Evolutionary conservation across 75 land plant genomes (phyloP).

Genomic region (Larix kaempferi): DNA sequence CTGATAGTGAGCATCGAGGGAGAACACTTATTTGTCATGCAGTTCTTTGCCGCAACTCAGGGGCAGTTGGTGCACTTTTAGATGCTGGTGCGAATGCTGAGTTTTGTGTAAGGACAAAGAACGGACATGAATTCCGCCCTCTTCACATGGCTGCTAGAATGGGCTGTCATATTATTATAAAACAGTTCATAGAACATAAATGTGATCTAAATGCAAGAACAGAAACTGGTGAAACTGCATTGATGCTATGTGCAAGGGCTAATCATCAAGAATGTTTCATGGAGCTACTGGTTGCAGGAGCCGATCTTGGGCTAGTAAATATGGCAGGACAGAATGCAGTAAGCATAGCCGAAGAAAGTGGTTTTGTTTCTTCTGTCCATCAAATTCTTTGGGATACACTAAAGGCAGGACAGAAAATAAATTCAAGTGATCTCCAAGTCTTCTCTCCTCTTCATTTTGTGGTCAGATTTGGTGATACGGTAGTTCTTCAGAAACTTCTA

Average conservation of each 20-base stretch:
- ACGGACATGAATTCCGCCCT: conserved; percentile 34
- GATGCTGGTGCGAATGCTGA: conserved; percentile 49
- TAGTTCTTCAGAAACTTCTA: conserved; percentile 33
- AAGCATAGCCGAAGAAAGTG: conserved; percentile 27
- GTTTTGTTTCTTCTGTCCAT: conserved; percentile 14
- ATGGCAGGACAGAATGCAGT: conserved; percentile 29
- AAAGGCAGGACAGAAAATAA: conserved; percentile 17
- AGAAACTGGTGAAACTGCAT: conserved; percentile 38
- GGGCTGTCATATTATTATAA: conserved; percentile 28
- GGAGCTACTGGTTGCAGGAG: conserved; percentile 42
- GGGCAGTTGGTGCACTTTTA: conserved; percentile 30
- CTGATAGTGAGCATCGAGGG: conserved; percentile 32
- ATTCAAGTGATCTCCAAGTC: conserved; percentile 28
- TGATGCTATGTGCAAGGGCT: conserved; percentile 39
- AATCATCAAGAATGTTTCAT: conserved; percentile 34
- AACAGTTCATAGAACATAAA: conserved; percentile 23
- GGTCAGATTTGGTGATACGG: conserved; percentile 20
- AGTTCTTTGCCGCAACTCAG: conserved; percentile 40
- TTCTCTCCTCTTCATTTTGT: conserved; percentile 46
- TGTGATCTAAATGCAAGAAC: conserved; percentile 34
- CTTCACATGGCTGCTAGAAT: conserved; percentile 41
- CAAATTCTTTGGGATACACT: conserved; percentile 25
- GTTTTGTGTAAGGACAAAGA: conserved; percentile 23
- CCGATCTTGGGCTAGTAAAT: conserved; percentile 39
- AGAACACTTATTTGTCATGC: conserved; percentile 50